Percentiles rank a stretch among this genome's conserved stretches.
Conservation (phyloP, 225 moss, liverwort and hornwort species). For the Marchantia polymorpha region DNA sequence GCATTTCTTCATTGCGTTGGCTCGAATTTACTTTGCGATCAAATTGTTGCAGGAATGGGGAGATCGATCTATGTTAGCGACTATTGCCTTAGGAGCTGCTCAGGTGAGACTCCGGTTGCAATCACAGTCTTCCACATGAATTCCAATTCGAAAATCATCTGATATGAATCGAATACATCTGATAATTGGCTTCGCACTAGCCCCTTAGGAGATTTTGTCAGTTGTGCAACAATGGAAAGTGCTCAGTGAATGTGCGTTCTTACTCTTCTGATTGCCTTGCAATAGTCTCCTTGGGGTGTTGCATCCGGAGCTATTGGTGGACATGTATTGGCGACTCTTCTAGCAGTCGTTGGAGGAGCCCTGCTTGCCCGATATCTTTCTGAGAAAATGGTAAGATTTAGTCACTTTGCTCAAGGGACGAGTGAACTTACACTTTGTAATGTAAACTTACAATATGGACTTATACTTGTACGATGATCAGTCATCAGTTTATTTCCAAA, state of each 20-base stretch:
- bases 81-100: constrained; percentile 92
- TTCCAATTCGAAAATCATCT: not conserved
- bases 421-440: not conserved
- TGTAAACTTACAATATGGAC: no score
- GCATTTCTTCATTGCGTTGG: no score
- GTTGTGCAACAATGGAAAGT: not conserved
- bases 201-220: not conserved
- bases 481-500: not conserved
- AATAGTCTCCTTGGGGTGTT: constrained; percentile 88
- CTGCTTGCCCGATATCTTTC: constrained; percentile 90
- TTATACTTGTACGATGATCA: not conserved
- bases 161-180: not conserved
- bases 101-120: constrained; percentile 39
- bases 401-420: not conserved
- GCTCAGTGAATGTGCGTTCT: not conserved
- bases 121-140: not conserved
- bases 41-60: constrained; percentile 73
- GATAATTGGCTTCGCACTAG: not conserved
- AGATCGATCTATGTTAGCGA: constrained; percentile 95
- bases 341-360: constrained; percentile 91
- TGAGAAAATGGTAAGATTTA: constrained; percentile 63
- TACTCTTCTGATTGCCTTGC: not conserved
- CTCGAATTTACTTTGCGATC: not conserved
- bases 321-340: constrained; percentile 78
- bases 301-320: constrained; percentile 90